Percentiles rank a stretch among this genome's conserved stretches.
Conservation (phyloP, 768 basidiomycete genomes). For the Tylopilus rubrobrunneus region DNA sequence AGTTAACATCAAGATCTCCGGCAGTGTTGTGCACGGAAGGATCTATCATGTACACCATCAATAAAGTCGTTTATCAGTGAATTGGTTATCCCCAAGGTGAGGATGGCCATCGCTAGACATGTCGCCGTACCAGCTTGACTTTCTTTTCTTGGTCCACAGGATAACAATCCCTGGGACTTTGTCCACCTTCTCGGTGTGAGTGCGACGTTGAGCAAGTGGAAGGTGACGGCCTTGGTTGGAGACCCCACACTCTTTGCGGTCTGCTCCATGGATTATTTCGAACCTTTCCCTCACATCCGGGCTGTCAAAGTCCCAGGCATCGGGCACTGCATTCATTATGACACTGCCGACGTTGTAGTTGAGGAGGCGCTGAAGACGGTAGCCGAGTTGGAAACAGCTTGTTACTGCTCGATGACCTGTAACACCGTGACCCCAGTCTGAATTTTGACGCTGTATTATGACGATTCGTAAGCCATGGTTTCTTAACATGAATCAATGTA, state of each 20-base stretch:
- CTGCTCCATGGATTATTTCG: conserved; percentile 9
- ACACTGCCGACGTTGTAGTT: conserved; percentile 19
- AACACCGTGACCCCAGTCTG: neutral
- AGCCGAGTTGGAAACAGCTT: conserved; percentile 5
- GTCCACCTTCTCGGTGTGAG: neutral
- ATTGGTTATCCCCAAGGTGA: neutral
- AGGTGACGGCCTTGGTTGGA: conserved; percentile 11
- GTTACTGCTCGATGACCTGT: neutral
- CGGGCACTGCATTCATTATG: conserved; percentile 25
- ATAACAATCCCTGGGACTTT: conserved; percentile 19
- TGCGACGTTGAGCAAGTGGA: conserved; percentile 6
- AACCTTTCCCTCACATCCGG: conserved; percentile 12
- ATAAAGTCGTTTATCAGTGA: too few relatives aligned
- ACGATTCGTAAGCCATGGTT: neutral
- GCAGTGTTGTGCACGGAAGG: too few relatives aligned
- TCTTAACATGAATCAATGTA: neutral
- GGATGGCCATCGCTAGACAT: neutral
- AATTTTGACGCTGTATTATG: neutral
- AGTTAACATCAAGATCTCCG: too few relatives aligned
- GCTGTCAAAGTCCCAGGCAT: conserved; percentile 7
- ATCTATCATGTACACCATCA: too few relatives aligned
- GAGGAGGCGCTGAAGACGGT: conserved; percentile 15
- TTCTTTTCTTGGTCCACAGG: conserved; percentile 2
- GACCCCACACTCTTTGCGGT: conserved; percentile 12
- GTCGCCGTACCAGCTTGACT: neutral